A percentile compares a stretch with the other conserved stretches of the same genome.
Evolutionary conservation across 495 filamentous ascomycete genomes (phyloP).

Genomic region (Lophium mytilinum): DNA sequence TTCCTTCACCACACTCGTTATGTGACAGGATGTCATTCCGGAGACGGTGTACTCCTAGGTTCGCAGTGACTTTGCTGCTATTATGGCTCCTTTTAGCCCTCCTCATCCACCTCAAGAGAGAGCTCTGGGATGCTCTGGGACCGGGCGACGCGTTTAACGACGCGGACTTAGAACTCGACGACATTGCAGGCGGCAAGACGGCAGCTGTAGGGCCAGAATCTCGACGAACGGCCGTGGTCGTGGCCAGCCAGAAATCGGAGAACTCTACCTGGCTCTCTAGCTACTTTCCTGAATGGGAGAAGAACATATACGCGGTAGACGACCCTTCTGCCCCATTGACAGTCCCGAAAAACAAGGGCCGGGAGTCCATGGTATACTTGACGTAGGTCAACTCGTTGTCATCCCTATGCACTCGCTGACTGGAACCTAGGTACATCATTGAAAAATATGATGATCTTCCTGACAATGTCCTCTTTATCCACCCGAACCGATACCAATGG

Average conservation of each 20-base stretch:
- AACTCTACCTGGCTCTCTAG: conserved; percentile 22
- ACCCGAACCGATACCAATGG: conserved; percentile 24
- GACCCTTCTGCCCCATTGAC: conserved; percentile 15
- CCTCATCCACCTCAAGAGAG: conserved; percentile 14
- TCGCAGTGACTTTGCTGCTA: conserved; percentile 8
- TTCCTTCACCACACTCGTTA: not conserved
- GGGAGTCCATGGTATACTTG: conserved; percentile 26
- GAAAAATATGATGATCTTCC: conserved; percentile 25
- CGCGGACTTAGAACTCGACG: not conserved
- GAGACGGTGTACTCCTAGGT: not conserved
- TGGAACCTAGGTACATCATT: conserved; percentile 19
- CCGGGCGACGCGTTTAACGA: not conserved
- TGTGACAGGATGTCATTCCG: not conserved
- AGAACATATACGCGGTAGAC: conserved; percentile 23
- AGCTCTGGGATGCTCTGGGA: conserved; percentile 6
- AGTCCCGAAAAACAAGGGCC: conserved; percentile 21
- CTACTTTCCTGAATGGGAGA: conserved; percentile 25
- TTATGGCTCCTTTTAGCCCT: conserved; percentile 11
- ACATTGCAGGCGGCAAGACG: not conserved
- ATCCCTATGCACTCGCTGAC: not conserved
- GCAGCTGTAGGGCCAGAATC: not conserved
- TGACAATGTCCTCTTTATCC: conserved; percentile 22
- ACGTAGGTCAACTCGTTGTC: conserved; percentile 11
- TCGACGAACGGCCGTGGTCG: conserved; percentile 19
- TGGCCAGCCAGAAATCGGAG: conserved; percentile 18